Percentiles rank a stretch among this genome's conserved stretches.
Conservation (phyloP, 352 stramenopile species). For the Globisporangium barbulae region DNA sequence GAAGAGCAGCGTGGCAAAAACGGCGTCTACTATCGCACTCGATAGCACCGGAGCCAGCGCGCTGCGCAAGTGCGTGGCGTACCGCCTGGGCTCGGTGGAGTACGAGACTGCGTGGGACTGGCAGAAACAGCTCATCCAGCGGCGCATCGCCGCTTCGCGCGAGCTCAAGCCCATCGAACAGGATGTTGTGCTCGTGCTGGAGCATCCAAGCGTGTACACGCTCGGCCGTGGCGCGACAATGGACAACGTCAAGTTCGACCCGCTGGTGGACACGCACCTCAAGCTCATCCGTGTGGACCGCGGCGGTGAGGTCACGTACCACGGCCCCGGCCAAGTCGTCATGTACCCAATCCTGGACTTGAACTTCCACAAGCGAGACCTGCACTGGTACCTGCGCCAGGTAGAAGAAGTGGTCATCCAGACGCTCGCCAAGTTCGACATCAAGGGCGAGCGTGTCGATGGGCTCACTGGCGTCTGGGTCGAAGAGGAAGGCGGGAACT, state of each 20-base stretch:
- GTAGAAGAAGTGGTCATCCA: slow-evolving; percentile 96
- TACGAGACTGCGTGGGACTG: slow-evolving; percentile 87
- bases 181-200: slow-evolving; percentile 88
- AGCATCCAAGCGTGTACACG: slow-evolving; percentile 97
- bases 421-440: slow-evolving; percentile 84
- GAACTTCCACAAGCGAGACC: slow-evolving; percentile 91
- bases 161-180: slow-evolving; percentile 58
- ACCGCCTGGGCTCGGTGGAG: slow-evolving; percentile 65
- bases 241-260: slow-evolving; percentile 59
- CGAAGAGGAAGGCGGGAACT: slow-evolving; percentile 38
- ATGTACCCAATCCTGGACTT: slow-evolving; percentile 98
- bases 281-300: slow-evolving; percentile 97
- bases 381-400: slow-evolving; percentile 96
- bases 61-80: slow-evolving; percentile 56
- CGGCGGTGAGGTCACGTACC: slow-evolving; percentile 98
- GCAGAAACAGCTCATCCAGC: slow-evolving; percentile 85
- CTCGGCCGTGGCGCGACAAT: slow-evolving; percentile 90
- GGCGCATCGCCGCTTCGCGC: slow-evolving; percentile 60
- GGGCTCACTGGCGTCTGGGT: slow-evolving; percentile 97
- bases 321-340: slow-evolving; percentile 97
- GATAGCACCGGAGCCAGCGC: background rate
- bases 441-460: slow-evolving; percentile 88
- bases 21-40: background rate
- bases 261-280: slow-evolving; percentile 43
- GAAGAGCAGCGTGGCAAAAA: slow-evolving; percentile 2